Evolutionary conservation across 306 rosid genomes (phyloP), one percentile per base, ranked within the genome.

Genomic region (Urtica urens): DNA sequence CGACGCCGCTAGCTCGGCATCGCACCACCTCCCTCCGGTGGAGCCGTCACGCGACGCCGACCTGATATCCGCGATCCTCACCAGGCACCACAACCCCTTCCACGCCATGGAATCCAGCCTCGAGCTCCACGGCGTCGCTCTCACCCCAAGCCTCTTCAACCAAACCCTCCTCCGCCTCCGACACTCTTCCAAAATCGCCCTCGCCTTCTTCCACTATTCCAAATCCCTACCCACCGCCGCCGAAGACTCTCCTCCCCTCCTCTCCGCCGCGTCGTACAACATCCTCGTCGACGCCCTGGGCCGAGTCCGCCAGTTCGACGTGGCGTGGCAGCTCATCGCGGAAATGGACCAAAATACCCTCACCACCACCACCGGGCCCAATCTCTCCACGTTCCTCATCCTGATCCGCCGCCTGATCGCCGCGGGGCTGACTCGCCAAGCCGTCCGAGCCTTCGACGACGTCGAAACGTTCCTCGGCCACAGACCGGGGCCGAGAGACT

Each of bases 11-110:
- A 5, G 44, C 9, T n/a, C 9, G 7, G 18, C 18, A n/a, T 7
- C 22, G 7, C 45, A 41, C 35, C 40, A 17, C 45, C 70, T 62
- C 60, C 74, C 78, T 7, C 23, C 30, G 16, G 46, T 71, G 4
- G 59, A 60, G 9, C 69, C 76, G 13, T 65, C 78, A 33, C 42
- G 24, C 51, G 93, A 84, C 31, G 88, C 87, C 38, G 90, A 78
- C 3, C 11, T 57, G 57, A 23, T 84, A 0, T 66, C 86, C 0
- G 64, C 72, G 14, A 60, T 88, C 53, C 93, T 88, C 26, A 61
- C 81, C 38, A 59, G 57, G n/a, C 97, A 88, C 35, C 84, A 84
- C 76, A 83, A 88, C 56, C 97, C 97, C 1, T 88, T 72, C 64
- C 97, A 88, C 63, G 68, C 84, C 23, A 66, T 58, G 61, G 93